Evolutionary conservation across 1,284 basidiomycete genomes (phyloP), one percentile per base, ranked within the genome.

Genomic region (Thelephora terrestris): DNA sequence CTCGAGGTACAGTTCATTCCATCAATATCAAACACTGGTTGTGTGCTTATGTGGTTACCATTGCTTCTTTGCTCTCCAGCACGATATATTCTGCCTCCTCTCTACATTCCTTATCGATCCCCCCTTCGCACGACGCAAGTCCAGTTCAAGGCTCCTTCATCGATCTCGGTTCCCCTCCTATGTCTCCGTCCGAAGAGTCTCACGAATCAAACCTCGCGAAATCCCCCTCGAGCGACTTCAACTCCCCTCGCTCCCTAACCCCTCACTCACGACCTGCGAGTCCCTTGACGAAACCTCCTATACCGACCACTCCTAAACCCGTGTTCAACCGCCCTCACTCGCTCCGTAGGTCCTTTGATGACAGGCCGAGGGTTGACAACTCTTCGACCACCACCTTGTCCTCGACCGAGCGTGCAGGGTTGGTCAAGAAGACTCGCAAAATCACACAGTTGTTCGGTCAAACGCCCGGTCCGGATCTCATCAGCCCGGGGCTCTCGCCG

Each of bases 391-490:
- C 88, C 61, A 67, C 74, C 49, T 77, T 91, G 35, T 70, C 72
- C 50, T 66, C 80, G 9, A 71, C 75, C 20, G 80, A 87, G 55
- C 81, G 87, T 20, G 76, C 82, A 0, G 80, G 85, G 37, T 77
- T 85, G 46, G 68, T 91, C 21, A 72, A 79, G 46, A 81, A 82
- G 54, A 78, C 80, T 27, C 77, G 81, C 57, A 92, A 92, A 64
- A 73, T 92, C 37, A 76, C 85, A 23, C 80, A 83, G 56, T 64
- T 91, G 17, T 80, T 92, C 45, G 90, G 90, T 23, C 73, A 78
- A 61, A 74, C 71, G 1, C 81, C 81, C 0, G 73, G 68, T n/a
- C 21, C 39, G 39, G 25, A 25, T 6, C 29, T 32, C 29, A 10
- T 32, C 14, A 32, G 7, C n/a, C 25, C 17, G 25, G 16, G 5